Evolutionary conservation across 495 filamentous ascomycete species (phyloP), one percentile per base, ranked within the genome.

Genomic region (Massariosphaeria phaeospora): DNA sequence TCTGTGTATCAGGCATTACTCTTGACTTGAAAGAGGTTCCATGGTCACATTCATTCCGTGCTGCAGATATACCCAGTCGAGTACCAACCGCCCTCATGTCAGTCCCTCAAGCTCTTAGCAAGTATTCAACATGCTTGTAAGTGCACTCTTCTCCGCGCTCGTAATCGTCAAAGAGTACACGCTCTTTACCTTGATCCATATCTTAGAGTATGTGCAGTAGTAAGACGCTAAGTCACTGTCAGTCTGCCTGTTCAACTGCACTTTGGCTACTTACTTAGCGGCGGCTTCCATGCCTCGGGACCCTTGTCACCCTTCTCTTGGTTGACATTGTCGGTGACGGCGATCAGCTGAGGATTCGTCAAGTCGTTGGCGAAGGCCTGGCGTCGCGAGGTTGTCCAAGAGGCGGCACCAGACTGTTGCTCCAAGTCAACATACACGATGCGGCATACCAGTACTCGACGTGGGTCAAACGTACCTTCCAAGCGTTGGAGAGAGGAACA

Each of bases 241-340:
- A 59, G 39, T 48, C 26, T 48, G 10, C 9, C 25, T 2, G 3
- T 15, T 8, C 45, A 23, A 43, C 24, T 50, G 17, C 27, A 13
- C 11, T 17, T 17, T 17, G 29, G 24, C 35, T 6, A 63, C 58
- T 53, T 68, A 80, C 76, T 59, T 18, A 85, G 69, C 0, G 83
- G 77, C 8, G 86, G 86, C 75, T 88, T 84, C 86, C 86, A 90
- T 3, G 64, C 64, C 61, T 90, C 86, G 0, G 86, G 86, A 11
- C 79, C 78, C 54, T 75, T 72, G 61, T 87, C 84, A 9, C 84
- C 70, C 74, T 90, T 90, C 0, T 71, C 47, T 59, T 80, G 72
- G 69, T 90, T 90, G 33, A 88, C 82, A 46, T 79, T 82, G 56
- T 85, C 83, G 0, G 86, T 89, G 41, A 90, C 84, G 2, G 85